Conservation (phyloP, 179 eudicot species). For the Beta lomatogona region DNA sequence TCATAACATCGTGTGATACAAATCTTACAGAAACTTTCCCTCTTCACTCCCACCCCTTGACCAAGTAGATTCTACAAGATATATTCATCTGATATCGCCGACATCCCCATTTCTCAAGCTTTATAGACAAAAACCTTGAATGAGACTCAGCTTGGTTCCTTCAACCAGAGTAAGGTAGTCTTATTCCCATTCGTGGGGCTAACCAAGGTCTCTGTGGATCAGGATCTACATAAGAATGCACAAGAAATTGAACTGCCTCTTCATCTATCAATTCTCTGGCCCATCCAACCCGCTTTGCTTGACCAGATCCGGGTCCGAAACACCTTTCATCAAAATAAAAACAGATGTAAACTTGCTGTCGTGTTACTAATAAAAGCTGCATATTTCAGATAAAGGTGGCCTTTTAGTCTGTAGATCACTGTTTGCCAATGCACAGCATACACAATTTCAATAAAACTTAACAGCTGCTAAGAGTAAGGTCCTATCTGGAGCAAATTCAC, state of each 20-base stretch:
- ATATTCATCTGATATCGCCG: not conserved
- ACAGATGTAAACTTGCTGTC: not conserved
- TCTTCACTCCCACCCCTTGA: not conserved
- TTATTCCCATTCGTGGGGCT: constrained; percentile 69
- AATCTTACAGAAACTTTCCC: not conserved
- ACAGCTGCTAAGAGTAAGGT: not conserved
- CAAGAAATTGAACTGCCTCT: constrained; percentile 75
- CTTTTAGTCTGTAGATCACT: not conserved
- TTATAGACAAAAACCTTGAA: not conserved
- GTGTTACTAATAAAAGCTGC: not conserved
- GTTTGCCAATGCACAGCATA: not conserved
- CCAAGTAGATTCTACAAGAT: not conserved
- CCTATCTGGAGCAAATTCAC: not conserved
- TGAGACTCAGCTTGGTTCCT: not conserved
- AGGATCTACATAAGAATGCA: constrained; percentile 73
- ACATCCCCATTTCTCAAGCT: not conserved
- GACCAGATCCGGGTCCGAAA: constrained; percentile 77
- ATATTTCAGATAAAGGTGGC: not conserved
- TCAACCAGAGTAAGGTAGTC: constrained; percentile 81
- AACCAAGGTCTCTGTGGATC: constrained; percentile 78
- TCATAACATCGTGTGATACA: not conserved
- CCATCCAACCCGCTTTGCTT: constrained; percentile 72
- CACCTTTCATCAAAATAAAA: constrained; percentile 55
- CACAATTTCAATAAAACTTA: not conserved
- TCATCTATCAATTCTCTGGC: constrained; percentile 81